Evolutionary conservation across 2,329 filamentous ascomycete species (phyloP), one percentile per base, ranked within the genome.

Genomic region (Fusarium anthophilum): DNA sequence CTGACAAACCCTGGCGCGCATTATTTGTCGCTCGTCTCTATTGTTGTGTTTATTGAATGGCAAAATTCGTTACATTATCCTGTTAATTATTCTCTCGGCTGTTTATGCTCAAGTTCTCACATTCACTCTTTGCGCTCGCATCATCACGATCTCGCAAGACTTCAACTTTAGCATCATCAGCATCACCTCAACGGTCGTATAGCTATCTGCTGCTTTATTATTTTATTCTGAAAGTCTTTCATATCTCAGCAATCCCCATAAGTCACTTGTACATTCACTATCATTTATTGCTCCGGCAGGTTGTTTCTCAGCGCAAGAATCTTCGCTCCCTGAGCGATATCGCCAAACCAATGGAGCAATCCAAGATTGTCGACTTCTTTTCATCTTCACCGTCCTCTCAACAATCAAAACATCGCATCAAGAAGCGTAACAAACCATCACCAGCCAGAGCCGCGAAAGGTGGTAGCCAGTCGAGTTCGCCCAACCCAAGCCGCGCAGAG

Each of bases 281-380:
- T 10, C 11, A 14, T 43, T 55, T n/a, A 10, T n/a, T 43, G 24
- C 53, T 20, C 26, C 13, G 26, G 22, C 14, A 54, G 38, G 37
- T 15, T 26, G 20, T 37, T 17, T 28, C 53, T n/a, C 26, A 13
- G 20, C 24, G 43, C 11, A 22, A 24, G 38, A 20, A 20, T 28
- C 30, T 57, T 51, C 30, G 44, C 43, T 22, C 38, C 17, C 9
- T 20, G 32, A 24, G 44, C 37, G 51, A 62, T 26, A 38, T 39
- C 45, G 41, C 47, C 26, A 45, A 30, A 26, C 39, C 22, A 13
- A 76, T 73, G 66, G 62, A 56, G 32, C 74, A 75, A 48, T 57
- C 48, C 56, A 76, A 61, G 54, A 71, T 73, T 37, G 45, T 64
- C 30, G 69, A 73, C 26, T 67, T 75, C 54, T 64, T 71, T 22